phyloP scores from a whole-genome alignment of 495 filamentous ascomycete species.

The Trichoderma gamsii region DNA sequence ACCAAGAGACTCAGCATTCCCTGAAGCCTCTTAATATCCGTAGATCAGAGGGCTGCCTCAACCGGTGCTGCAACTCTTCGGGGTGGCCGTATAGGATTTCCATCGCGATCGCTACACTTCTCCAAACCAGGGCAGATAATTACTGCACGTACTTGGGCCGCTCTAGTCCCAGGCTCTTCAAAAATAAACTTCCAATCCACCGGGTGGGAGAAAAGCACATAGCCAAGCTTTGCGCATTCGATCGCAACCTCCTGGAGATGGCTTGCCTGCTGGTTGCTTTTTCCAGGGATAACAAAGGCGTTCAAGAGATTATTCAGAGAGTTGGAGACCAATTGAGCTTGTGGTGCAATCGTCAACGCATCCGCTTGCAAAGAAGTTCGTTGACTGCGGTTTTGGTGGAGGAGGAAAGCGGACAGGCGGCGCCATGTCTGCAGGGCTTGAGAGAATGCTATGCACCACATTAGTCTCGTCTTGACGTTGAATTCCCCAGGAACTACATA shows the following conservation, averaged over 20 bases:
- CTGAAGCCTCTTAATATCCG: neutral
- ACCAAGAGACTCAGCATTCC: neutral
- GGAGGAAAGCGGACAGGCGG: constrained; percentile 32
- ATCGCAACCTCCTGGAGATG: constrained; percentile 30
- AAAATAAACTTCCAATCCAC: constrained; percentile 27
- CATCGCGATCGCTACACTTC: constrained; percentile 26
- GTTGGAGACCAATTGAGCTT: constrained; percentile 26
- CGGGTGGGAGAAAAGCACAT: constrained; percentile 32
- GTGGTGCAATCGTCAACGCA: constrained; percentile 23
- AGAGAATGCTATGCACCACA: constrained; percentile 22
- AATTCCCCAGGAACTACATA: neutral
- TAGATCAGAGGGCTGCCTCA: neutral
- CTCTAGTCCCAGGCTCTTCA: constrained; percentile 16
- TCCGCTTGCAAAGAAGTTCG: constrained; percentile 28
- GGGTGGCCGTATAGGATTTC: constrained; percentile 20
- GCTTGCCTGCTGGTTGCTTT: constrained; percentile 30
- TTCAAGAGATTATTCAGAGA: constrained; percentile 28
- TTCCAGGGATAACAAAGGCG: constrained; percentile 23
- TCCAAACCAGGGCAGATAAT: constrained; percentile 30
- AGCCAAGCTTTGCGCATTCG: constrained; percentile 31
- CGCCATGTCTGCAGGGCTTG: constrained; percentile 31
- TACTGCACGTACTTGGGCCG: constrained; percentile 12
- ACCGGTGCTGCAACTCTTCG: constrained; percentile 23
- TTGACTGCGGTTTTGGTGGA: constrained; percentile 29
- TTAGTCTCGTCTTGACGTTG: neutral